Percentiles rank a stretch among this genome's conserved stretches.
Evolutionary conservation across 1,139 yeast species (phyloP).

Genomic region (Sugiyamaella paludigena): DNA sequence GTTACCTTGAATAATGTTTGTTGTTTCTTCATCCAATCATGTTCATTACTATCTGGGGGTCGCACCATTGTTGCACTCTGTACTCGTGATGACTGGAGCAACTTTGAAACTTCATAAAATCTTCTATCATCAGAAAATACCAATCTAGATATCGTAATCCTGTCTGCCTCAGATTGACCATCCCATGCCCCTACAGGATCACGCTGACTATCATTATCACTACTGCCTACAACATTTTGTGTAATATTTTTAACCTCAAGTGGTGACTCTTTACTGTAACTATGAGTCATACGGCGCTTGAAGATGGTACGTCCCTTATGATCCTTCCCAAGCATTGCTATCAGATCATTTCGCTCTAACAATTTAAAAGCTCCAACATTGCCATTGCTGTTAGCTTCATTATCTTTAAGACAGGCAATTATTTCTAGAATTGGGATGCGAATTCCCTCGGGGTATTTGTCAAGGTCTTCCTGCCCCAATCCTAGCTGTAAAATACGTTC

Average conservation of each 20-base stretch:
- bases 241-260: constrained; percentile 40
- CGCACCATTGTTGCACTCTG: constrained; percentile 47
- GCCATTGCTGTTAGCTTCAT: constrained; percentile 23
- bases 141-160: constrained; percentile 61
- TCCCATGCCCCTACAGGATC: constrained; percentile 61
- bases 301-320: neutral
- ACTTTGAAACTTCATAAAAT: constrained; percentile 68
- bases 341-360: constrained; percentile 66
- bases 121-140: constrained; percentile 79
- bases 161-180: constrained; percentile 64
- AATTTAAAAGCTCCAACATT: constrained; percentile 49
- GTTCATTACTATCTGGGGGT: constrained; percentile 48
- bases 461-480: constrained; percentile 52
- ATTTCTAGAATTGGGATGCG: constrained; percentile 55
- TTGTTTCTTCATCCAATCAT: constrained; percentile 56
- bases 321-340: neutral
- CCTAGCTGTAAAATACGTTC: constrained; percentile 57
- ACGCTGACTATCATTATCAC: constrained; percentile 37
- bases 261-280: constrained; percentile 16
- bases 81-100: constrained; percentile 66
- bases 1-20: constrained; percentile 62
- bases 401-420: constrained; percentile 37
- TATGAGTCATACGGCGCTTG: neutral
- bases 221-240: constrained; percentile 34
- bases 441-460: constrained; percentile 73